These are phyloP conservation scores for Fusarium burgessii DNA, from an alignment of 2,329 filamentous ascomycete genomes.

Conservation along the genomic window DNA sequence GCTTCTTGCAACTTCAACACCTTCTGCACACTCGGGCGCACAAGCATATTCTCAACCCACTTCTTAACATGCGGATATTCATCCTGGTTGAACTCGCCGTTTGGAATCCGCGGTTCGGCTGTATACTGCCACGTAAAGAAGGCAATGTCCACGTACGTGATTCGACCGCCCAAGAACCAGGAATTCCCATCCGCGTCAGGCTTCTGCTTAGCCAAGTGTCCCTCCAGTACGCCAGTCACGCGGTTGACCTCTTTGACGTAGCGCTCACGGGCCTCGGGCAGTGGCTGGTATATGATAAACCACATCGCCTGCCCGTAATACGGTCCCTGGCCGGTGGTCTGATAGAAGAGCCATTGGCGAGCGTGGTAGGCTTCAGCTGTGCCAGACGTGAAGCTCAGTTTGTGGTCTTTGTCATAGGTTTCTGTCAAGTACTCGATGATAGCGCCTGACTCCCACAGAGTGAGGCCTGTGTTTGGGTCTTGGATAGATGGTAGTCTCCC, in stretches of 20 bases:
- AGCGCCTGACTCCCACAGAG: neutral
- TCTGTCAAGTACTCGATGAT: constrained; percentile 2
- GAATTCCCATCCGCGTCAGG: neutral
- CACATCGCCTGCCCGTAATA: neutral
- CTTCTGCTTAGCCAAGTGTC: neutral
- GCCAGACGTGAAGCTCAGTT: neutral
- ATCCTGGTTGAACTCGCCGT: neutral
- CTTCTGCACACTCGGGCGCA: neutral
- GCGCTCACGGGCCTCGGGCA: neutral
- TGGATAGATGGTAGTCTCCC: neutral
- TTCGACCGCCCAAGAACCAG: neutral
- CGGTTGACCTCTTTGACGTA: neutral
- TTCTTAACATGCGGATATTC: neutral
- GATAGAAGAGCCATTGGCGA: neutral
- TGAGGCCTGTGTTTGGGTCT: neutral
- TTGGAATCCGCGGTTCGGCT: neutral
- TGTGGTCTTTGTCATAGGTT: neutral
- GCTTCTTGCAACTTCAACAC: neutral
- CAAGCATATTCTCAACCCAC: neutral
- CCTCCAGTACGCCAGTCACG: accelerated
- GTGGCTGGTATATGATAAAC: neutral
- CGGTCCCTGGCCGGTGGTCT: neutral
- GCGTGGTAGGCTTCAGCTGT: neutral
- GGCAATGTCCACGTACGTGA: neutral
- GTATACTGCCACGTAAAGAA: neutral